A percentile compares a stretch with the other conserved stretches of the same genome.
Evolutionary conservation across 371 early-diverging fungal genomes (phyloP).

Genomic region (Saksenaea oblongispora): DNA sequence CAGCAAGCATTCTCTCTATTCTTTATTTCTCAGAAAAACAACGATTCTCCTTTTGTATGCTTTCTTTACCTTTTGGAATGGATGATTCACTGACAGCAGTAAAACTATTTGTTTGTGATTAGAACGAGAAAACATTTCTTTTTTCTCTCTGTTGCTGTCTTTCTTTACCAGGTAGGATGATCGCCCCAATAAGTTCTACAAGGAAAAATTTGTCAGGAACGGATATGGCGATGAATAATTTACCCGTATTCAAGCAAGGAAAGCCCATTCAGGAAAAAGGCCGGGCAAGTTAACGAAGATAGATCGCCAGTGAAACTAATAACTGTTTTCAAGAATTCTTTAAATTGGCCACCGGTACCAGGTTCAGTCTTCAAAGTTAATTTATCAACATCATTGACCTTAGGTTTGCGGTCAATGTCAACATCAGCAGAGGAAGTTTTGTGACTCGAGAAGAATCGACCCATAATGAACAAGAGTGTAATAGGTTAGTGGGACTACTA

Average conservation of each 20-base stretch:
- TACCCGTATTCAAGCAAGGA: constrained; percentile 81
- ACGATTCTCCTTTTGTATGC: neutral
- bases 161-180: constrained; percentile 35
- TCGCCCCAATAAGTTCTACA: constrained; percentile 40
- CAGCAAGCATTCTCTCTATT: constrained; percentile 66
- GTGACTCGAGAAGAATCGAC: neutral
- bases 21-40: neutral
- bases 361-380: constrained; percentile 44
- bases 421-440: constrained; percentile 10
- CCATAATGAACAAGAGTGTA: neutral
- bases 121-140: neutral
- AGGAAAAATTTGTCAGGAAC: neutral
- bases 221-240: neutral
- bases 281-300: constrained; percentile 76
- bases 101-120: constrained; percentile 17
- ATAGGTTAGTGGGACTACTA: too few relatives aligned
- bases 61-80: constrained; percentile 50
- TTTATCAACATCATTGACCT: constrained; percentile 38
- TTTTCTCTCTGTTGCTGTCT: neutral
- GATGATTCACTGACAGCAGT: constrained; percentile 47
- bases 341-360: constrained; percentile 43
- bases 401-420: constrained; percentile 37
- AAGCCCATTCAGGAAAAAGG: constrained; percentile 73
- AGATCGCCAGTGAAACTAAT: constrained; percentile 82
- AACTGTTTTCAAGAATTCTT: constrained; percentile 61